These are phyloP conservation scores for Zanthoxylum bungeanum DNA, from an alignment of 345 rosid species.

Conservation along the genomic window DNA sequence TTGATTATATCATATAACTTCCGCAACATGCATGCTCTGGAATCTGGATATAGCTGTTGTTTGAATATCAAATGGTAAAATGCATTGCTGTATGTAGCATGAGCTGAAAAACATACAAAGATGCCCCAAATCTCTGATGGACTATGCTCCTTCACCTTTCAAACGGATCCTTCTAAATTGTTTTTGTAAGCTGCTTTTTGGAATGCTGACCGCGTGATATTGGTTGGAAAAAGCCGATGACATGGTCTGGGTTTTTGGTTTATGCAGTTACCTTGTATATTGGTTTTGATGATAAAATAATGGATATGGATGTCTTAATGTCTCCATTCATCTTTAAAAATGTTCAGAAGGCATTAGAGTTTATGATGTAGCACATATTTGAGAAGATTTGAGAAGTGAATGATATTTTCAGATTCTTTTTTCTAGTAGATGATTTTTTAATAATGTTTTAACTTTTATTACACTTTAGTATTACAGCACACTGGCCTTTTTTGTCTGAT, in stretches of 20 bases:
- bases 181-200: background rate
- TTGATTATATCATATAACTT: background rate
- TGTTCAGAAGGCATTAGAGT: background rate
- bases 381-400: background rate
- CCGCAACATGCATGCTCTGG: background rate
- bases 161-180: background rate
- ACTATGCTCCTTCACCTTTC: background rate
- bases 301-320: background rate
- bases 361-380: background rate
- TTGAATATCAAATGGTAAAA: background rate
- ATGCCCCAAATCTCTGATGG: background rate
- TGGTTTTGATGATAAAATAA: background rate
- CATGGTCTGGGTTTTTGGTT: background rate
- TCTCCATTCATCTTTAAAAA: background rate
- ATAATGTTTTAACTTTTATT: too few relatives aligned
- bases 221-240: background rate
- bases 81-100: background rate
- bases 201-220: background rate
- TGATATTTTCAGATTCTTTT: background rate
- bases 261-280: background rate
- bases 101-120: background rate
- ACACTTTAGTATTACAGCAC: slow-evolving; percentile 10
- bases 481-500: too few relatives aligned
- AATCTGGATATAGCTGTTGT: background rate
- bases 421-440: background rate